These are phyloP conservation scores for Aspergillus clavatus DNA, from an alignment of 2,329 filamentous ascomycete genomes.

Conservation along the genomic window DNA sequence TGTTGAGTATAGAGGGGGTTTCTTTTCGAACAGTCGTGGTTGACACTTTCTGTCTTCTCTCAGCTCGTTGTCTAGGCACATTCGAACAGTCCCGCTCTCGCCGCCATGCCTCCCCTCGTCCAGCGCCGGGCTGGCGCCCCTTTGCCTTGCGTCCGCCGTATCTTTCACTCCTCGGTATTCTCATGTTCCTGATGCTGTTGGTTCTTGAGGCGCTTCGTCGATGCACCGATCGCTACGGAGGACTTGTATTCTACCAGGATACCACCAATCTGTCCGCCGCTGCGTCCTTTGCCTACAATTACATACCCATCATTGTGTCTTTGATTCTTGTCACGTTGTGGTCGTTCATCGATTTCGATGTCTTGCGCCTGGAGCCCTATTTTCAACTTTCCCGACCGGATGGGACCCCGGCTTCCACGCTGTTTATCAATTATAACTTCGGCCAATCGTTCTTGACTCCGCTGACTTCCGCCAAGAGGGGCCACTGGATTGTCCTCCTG, in stretches of 20 bases:
- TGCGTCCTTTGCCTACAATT: conserved; percentile 34
- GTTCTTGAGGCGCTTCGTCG: conserved; percentile 26
- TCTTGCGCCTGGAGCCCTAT: conserved; percentile 47
- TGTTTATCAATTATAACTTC: conserved; percentile 37
- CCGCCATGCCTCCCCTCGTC: conserved; percentile 5
- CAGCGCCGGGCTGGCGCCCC: conserved; percentile 25
- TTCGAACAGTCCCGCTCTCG: neutral
- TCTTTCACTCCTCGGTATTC: conserved; percentile 17
- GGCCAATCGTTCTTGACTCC: conserved; percentile 33
- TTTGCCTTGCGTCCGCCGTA: conserved; percentile 30
- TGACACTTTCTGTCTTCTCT: neutral
- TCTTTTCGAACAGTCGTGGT: neutral
- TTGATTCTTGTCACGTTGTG: conserved; percentile 45
- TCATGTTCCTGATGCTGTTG: conserved; percentile 24
- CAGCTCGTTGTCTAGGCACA: neutral
- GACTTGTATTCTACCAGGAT: conserved; percentile 26
- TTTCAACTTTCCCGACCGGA: conserved; percentile 38
- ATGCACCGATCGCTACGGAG: conserved; percentile 25
- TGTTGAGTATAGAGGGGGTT: neutral
- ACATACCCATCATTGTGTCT: conserved; percentile 42
- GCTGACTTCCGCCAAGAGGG: conserved; percentile 26
- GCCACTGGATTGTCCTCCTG: conserved; percentile 29
- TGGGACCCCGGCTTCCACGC: conserved; percentile 28
- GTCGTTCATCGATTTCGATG: conserved; percentile 48
- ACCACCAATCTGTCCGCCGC: conserved; percentile 24